Conservation (phyloP, 2,329 filamentous ascomycete species). For the Aspergillus puulaauensis region DNA sequence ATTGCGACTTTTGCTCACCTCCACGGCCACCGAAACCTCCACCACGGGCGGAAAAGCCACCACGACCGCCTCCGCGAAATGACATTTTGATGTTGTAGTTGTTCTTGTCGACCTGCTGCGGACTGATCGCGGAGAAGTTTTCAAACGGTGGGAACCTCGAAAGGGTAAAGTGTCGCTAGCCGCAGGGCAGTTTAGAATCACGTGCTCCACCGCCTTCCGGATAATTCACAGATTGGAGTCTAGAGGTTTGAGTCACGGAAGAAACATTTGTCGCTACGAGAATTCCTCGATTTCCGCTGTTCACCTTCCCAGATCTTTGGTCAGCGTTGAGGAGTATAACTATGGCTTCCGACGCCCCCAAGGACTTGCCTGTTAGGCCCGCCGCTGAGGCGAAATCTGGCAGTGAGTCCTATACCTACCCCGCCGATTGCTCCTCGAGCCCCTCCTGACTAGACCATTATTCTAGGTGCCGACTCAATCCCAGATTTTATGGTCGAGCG, state of each 20-base stretch:
- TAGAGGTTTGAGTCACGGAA: conserved; percentile 5
- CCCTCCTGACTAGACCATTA: conserved; percentile 25
- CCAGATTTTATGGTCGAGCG: conserved; percentile 81
- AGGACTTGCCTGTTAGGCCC: conserved; percentile 38
- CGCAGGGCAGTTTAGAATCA: conserved; percentile 34
- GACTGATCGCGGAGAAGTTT: conserved; percentile 36
- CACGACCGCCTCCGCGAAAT: conserved; percentile 60
- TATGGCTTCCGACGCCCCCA: conserved; percentile 37
- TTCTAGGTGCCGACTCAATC: conserved; percentile 40
- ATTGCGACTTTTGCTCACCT: conserved; percentile 37
- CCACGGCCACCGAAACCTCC: conserved; percentile 42
- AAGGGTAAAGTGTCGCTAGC: conserved; percentile 41
- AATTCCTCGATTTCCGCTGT: conserved; percentile 17
- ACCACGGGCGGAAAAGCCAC: conserved; percentile 53
- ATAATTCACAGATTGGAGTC: conserved; percentile 22
- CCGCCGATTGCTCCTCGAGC: conserved; percentile 33
- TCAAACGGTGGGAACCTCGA: conserved; percentile 46
- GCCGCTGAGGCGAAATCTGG: conserved; percentile 29
- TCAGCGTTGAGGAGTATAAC: conserved; percentile 14
- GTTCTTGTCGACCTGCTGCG: conserved; percentile 26
- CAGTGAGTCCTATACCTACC: conserved; percentile 28
- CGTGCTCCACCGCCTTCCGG: conserved; percentile 36
- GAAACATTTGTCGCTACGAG: conserved; percentile 15
- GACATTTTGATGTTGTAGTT: conserved; percentile 53
- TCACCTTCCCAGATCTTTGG: conserved; percentile 19